Conservation (phyloP, 2,329 filamentous ascomycete genomes). For the Graphiopsis chlorocephala region DNA sequence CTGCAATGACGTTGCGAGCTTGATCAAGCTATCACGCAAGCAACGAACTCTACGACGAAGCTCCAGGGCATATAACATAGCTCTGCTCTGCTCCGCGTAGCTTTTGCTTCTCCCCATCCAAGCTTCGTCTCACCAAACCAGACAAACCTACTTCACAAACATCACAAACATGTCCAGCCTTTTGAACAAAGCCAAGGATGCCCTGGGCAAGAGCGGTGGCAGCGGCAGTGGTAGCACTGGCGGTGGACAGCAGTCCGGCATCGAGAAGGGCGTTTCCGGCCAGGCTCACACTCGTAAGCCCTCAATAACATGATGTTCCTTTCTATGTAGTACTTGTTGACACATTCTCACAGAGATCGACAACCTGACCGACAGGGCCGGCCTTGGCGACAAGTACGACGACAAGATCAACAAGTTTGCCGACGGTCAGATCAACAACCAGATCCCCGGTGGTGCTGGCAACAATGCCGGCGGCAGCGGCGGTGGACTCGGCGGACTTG, state of each 20-base stretch:
- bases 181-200: conserved; percentile 25
- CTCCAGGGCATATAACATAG: not conserved
- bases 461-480: not conserved
- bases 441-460: conserved; percentile 12
- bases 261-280: conserved; percentile 20
- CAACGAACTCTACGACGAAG: not conserved
- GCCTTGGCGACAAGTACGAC: conserved; percentile 28
- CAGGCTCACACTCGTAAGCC: conserved; percentile 20
- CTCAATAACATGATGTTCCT: too few species aligned
- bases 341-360: conserved; percentile 18
- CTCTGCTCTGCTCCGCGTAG: conserved; percentile 3
- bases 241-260: conserved; percentile 8
- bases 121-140: not conserved
- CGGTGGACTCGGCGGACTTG: not conserved
- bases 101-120: not conserved
- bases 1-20: not conserved
- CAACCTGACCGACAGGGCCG: conserved; percentile 22
- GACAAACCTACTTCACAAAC: not conserved
- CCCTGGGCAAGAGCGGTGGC: conserved; percentile 19
- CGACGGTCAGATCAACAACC: conserved; percentile 26
- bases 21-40: conserved; percentile 8
- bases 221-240: not conserved
- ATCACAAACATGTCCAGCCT: conserved; percentile 22
- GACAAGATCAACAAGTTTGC: conserved; percentile 28
- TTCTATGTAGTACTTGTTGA: not conserved